Percentiles rank a stretch among this genome's conserved stretches.
phyloP scores from a whole-genome alignment of 2,329 filamentous ascomycete species.

The Verticillium albo-atrum region DNA sequence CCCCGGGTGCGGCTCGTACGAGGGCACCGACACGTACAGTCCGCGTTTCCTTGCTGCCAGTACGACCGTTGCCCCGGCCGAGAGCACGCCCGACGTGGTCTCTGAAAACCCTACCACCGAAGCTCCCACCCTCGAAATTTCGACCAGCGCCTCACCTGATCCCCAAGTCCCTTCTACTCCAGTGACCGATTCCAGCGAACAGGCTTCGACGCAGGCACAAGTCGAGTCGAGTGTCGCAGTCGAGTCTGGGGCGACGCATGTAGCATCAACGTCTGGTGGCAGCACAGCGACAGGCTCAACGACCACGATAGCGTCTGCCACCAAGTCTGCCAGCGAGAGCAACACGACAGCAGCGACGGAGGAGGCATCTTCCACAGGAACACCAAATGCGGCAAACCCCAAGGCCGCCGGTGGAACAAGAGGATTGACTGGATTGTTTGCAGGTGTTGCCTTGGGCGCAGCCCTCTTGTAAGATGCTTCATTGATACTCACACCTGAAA shows the following conservation, averaged over 20 bases:
- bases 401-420: neutral
- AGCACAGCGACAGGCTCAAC: neutral
- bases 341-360: neutral
- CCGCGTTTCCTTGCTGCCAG: neutral
- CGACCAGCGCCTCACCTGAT: neutral
- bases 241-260: neutral
- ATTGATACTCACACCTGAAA: too few species aligned
- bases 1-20: slow-evolving; percentile 55
- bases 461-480: neutral
- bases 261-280: neutral
- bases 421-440: neutral
- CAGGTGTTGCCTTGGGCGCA: neutral
- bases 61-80: neutral
- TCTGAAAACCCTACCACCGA: neutral
- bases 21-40: slow-evolving; percentile 38
- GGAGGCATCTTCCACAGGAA: neutral
- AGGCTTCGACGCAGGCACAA: neutral
- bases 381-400: neutral
- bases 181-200: neutral
- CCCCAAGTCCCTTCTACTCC: neutral
- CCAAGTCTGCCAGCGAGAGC: neutral
- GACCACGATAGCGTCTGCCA: neutral
- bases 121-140: neutral
- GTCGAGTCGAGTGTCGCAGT: too few species aligned
- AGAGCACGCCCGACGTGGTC: neutral